Evolutionary conservation across 2,329 filamentous ascomycete genomes (phyloP).

Genomic region (Paecilomyces variotii): DNA sequence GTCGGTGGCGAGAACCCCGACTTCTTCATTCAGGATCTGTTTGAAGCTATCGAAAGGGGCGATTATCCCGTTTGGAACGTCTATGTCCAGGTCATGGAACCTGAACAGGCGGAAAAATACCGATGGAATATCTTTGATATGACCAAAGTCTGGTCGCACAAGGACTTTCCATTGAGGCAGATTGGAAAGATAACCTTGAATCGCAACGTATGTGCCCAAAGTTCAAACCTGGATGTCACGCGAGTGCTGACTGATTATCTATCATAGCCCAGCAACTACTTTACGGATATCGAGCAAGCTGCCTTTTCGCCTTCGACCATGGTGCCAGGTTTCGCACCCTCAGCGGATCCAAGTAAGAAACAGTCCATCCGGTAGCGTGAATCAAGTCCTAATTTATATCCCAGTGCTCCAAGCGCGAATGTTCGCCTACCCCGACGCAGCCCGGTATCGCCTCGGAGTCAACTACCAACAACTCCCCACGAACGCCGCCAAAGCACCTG

Average conservation of each 20-base stretch:
- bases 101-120: conserved; percentile 42
- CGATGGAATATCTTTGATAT: conserved; percentile 48
- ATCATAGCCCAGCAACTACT: conserved; percentile 49
- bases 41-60: conserved; percentile 50
- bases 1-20: conserved; percentile 51
- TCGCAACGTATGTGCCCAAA: conserved; percentile 31
- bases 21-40: conserved; percentile 52
- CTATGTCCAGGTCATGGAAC: conserved; percentile 48
- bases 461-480: conserved; percentile 35
- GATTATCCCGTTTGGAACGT: conserved; percentile 52
- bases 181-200: conserved; percentile 47
- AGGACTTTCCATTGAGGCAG: conserved; percentile 40
- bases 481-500: conserved; percentile 26
- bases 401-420: conserved; percentile 51
- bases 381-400: conserved; percentile 9
- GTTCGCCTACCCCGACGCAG: conserved; percentile 53
- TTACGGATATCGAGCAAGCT: conserved; percentile 59
- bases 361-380: neutral
- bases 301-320: conserved; percentile 59
- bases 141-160: conserved; percentile 48
- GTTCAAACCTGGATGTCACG: conserved; percentile 2
- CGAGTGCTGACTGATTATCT: neutral
- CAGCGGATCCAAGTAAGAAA: conserved; percentile 48
- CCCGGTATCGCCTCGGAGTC: conserved; percentile 31
- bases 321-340: conserved; percentile 56